Percentiles rank a stretch among this genome's conserved stretches.
Evolutionary conservation across 1,284 basidiomycete genomes (phyloP).

Genomic region (Crepidotus sp.): DNA sequence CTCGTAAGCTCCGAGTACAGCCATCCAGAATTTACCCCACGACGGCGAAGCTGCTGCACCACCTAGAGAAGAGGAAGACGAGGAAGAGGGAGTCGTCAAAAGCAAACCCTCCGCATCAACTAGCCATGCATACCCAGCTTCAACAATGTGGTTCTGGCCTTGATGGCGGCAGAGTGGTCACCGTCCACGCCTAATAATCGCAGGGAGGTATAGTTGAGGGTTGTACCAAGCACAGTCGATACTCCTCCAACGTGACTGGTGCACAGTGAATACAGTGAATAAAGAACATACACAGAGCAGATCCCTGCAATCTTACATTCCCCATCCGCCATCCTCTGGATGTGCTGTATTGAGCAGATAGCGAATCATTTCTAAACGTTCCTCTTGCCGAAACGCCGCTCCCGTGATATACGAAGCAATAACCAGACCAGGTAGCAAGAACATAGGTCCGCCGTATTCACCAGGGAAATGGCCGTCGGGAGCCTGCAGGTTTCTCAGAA

Average conservation of each 20-base stretch:
- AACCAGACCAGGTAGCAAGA: conserved; percentile 83
- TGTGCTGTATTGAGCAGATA: conserved; percentile 77
- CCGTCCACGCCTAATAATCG: conserved; percentile 78
- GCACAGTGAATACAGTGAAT: conserved; percentile 2
- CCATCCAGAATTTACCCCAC: conserved; percentile 98
- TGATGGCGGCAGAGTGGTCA: conserved; percentile 73
- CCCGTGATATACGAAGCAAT: conserved; percentile 88
- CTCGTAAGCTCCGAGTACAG: conserved; percentile 85
- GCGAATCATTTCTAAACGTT: conserved; percentile 84
- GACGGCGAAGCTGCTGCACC: conserved; percentile 79
- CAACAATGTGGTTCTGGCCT: conserved; percentile 70
- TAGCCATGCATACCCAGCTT: conserved; percentile 48
- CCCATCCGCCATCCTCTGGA: conserved; percentile 85
- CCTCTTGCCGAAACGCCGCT: conserved; percentile 65
- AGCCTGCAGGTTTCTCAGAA: conserved; percentile 85
- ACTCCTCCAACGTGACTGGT: conserved; percentile 86
- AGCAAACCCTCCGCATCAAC: background rate
- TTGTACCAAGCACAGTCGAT: conserved; percentile 91
- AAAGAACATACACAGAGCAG: background rate
- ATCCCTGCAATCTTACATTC: conserved; percentile 56
- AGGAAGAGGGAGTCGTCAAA: no score
- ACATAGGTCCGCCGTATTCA: conserved; percentile 83
- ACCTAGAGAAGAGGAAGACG: conserved; percentile 38
- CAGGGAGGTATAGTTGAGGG: conserved; percentile 82
- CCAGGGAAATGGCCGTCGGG: conserved; percentile 86